phyloP scores from a whole-genome alignment of 2,329 filamentous ascomycete species.

The Eurotiales sp. region DNA sequence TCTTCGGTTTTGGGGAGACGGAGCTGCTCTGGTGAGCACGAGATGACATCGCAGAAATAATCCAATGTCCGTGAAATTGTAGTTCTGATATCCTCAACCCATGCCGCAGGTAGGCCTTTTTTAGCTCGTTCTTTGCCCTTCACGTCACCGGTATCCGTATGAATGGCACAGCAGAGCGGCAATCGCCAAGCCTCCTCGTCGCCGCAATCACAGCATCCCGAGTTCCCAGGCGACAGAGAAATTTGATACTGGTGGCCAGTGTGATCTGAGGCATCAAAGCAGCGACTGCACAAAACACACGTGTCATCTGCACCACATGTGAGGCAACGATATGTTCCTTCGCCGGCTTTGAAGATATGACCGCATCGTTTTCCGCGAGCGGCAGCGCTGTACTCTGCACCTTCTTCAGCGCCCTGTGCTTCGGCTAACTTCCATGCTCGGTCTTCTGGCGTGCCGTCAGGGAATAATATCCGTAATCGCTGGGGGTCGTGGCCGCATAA shows the following conservation, averaged over 20 bases:
- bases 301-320: slow-evolving; percentile 94
- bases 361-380: slow-evolving; percentile 92
- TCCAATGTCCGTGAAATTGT: slow-evolving; percentile 84
- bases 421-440: slow-evolving; percentile 71
- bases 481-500: slow-evolving; percentile 72
- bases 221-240: slow-evolving; percentile 81
- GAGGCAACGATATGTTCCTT: slow-evolving; percentile 90
- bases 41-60: slow-evolving; percentile 96
- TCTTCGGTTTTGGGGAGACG: slow-evolving; percentile 78
- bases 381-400: slow-evolving; percentile 88
- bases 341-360: slow-evolving; percentile 92
- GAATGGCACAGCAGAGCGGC: slow-evolving; percentile 84
- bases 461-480: slow-evolving; percentile 77
- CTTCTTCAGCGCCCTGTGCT: slow-evolving; percentile 88
- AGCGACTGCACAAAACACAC: slow-evolving; percentile 88
- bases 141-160: slow-evolving; percentile 59
- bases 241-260: slow-evolving; percentile 89
- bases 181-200: slow-evolving; percentile 90
- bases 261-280: slow-evolving; percentile 94
- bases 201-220: slow-evolving; percentile 95
- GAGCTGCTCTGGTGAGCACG: slow-evolving; percentile 93
- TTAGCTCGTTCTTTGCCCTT: slow-evolving; percentile 56
- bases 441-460: slow-evolving; percentile 60
- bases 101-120: slow-evolving; percentile 67
- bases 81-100: slow-evolving; percentile 73